phyloP scores from a whole-genome alignment of 2,329 filamentous ascomycete genomes.

The Arthrinium puccinioides region DNA sequence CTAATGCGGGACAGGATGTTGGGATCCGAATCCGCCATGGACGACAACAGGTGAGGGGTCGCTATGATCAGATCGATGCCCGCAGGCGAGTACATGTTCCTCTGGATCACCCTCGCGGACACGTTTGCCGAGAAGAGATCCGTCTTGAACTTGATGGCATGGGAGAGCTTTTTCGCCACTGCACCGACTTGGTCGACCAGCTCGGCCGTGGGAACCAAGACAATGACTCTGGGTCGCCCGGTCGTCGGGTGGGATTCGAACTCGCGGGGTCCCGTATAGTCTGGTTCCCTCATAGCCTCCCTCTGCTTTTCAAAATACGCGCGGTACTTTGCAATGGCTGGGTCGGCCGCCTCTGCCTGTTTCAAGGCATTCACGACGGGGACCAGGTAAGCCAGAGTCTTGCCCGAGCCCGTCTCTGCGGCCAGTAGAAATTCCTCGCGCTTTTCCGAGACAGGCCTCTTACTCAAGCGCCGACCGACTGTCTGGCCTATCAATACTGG shows the following conservation, averaged over 20 bases:
- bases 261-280: conserved; percentile 54
- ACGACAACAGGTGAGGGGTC: conserved; percentile 83
- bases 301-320: conserved; percentile 47
- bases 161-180: conserved; percentile 75
- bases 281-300: conserved; percentile 44
- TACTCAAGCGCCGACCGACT: conserved; percentile 25
- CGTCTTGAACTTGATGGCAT: conserved; percentile 80
- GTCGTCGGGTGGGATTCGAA: conserved; percentile 65
- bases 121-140: conserved; percentile 74
- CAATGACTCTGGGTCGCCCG: conserved; percentile 73
- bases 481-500: conserved; percentile 65
- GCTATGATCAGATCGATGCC: conserved; percentile 82
- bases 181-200: conserved; percentile 80
- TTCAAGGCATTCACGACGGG: conserved; percentile 84
- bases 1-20: conserved; percentile 88
- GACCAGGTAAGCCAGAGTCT: conserved; percentile 87
- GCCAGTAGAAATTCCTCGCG: conserved; percentile 69
- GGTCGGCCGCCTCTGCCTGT: conserved; percentile 57
- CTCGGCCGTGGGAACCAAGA: conserved; percentile 88
- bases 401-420: conserved; percentile 94
- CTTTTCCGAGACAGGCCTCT: conserved; percentile 18
- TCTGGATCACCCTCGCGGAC: conserved; percentile 72
- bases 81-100: conserved; percentile 69
- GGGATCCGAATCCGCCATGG: conserved; percentile 82
- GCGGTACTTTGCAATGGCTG: conserved; percentile 49